Conservation (phyloP, 2,329 filamentous ascomycete genomes). For the Helotiales sp. region DNA sequence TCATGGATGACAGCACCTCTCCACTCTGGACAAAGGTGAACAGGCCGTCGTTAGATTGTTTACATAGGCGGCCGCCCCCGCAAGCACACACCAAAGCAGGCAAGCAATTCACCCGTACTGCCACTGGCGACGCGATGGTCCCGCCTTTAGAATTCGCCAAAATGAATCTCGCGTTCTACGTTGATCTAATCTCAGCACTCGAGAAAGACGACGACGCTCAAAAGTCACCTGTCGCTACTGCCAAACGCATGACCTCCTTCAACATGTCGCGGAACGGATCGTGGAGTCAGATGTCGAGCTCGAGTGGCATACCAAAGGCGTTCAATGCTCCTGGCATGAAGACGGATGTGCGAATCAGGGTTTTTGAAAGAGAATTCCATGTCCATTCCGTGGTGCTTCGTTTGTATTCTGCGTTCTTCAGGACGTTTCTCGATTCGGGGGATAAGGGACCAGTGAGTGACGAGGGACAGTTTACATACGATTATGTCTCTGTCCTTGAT, state of each 20-base stretch:
- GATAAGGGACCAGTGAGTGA: background rate
- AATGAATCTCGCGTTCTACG: slow-evolving; percentile 18
- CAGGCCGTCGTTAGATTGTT: background rate
- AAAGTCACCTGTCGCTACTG: slow-evolving; percentile 3
- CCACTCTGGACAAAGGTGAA: background rate
- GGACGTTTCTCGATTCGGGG: slow-evolving; percentile 13
- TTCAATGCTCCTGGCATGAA: slow-evolving; percentile 19
- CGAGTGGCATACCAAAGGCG: background rate
- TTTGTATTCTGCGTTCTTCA: slow-evolving; percentile 26
- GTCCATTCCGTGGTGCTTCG: slow-evolving; percentile 19
- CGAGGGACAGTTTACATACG: slow-evolving; percentile 22
- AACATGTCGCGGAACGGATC: slow-evolving; percentile 6
- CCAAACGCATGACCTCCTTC: slow-evolving; percentile 3
- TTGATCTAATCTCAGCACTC: slow-evolving; percentile 9
- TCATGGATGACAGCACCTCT: background rate
- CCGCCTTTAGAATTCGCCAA: slow-evolving; percentile 11
- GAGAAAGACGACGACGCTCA: background rate
- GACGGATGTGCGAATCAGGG: slow-evolving; percentile 23
- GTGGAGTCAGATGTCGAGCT: slow-evolving; percentile 3
- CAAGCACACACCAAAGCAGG: background rate
- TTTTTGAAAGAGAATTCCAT: slow-evolving; percentile 27
- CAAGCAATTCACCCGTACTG: slow-evolving; percentile 3
- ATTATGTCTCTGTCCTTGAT: slow-evolving; percentile 28
- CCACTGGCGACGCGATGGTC: background rate
- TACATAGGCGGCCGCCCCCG: background rate